These are phyloP conservation scores for Zalaria sp. DNA, from an alignment of 2,329 filamentous ascomycete genomes.

Conservation along the genomic window DNA sequence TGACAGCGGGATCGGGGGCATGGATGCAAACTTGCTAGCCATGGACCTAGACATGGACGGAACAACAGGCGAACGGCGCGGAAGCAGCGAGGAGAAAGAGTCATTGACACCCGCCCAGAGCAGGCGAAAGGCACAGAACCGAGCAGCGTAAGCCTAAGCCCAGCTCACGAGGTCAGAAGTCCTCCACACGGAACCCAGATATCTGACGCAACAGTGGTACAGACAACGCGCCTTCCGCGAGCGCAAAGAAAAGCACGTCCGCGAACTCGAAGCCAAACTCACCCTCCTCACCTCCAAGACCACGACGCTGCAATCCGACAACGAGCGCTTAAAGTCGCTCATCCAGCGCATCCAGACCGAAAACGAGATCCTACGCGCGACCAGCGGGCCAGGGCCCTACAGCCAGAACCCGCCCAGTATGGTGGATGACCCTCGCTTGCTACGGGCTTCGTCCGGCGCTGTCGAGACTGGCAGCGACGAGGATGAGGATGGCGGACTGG, in stretches of 20 bases:
- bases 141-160: conserved; percentile 56
- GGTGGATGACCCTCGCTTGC: conserved; percentile 13
- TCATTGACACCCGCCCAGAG: conserved; percentile 34
- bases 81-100: conserved; percentile 34
- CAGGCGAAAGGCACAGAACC: conserved; percentile 54
- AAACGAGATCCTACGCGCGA: conserved; percentile 83
- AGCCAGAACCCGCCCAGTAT: conserved; percentile 27
- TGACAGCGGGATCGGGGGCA: conserved; percentile 25
- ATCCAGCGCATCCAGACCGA: conserved; percentile 76
- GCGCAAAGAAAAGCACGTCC: conserved; percentile 86
- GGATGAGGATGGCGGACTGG: neutral
- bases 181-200: too few species aligned
- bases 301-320: conserved; percentile 61
- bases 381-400: conserved; percentile 38
- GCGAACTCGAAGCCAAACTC: conserved; percentile 81
- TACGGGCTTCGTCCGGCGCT: conserved; percentile 8
- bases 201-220: conserved; percentile 1
- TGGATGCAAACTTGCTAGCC: conserved; percentile 12
- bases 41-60: conserved; percentile 13
- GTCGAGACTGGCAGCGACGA: conserved; percentile 6
- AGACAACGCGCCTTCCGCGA: conserved; percentile 95
- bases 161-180: neutral
- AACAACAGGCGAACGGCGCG: conserved; percentile 14
- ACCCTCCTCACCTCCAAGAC: conserved; percentile 62
- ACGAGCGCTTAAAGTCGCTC: conserved; percentile 72